phyloP scores from a whole-genome alignment of 306 rosid genomes.

The Ormosia semicastrata region DNA sequence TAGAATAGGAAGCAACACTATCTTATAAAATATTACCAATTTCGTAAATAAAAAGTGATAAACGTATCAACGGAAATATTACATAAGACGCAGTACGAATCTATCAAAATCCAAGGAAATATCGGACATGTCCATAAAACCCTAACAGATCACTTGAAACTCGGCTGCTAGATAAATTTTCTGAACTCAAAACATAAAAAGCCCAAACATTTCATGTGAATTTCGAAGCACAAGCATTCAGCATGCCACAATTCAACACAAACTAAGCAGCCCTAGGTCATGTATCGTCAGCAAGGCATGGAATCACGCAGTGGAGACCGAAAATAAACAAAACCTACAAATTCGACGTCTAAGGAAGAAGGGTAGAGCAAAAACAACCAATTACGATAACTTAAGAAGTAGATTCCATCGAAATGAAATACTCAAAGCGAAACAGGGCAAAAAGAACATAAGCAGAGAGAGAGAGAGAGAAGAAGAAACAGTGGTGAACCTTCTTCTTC shows the following conservation, averaged over 20 bases:
- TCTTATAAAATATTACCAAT: not conserved
- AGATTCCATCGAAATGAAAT: conserved; percentile 6
- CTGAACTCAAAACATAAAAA: conserved; percentile 18
- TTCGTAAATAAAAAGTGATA: not conserved
- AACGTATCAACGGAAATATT: not conserved
- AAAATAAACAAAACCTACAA: conserved; percentile 27
- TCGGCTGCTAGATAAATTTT: conserved; percentile 2
- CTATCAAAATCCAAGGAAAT: conserved; percentile 16
- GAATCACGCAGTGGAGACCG: not conserved
- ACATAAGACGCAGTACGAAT: not conserved
- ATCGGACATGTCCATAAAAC: conserved; percentile 3
- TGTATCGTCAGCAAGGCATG: conserved; percentile 15
- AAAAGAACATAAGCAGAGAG: not conserved
- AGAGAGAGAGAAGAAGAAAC: not conserved
- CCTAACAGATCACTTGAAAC: conserved; percentile 14
- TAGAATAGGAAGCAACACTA: not conserved
- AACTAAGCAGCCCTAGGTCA: conserved; percentile 43
- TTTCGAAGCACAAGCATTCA: conserved; percentile 7
- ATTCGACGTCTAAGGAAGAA: not conserved
- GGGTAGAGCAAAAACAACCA: not conserved
- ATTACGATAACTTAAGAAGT: not conserved
- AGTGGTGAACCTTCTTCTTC: conserved; percentile 71
- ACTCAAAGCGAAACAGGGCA: not conserved
- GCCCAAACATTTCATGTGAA: conserved; percentile 25
- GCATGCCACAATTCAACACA: conserved; percentile 30